phyloP scores from a whole-genome alignment of 441 rosid species.

The Populus tomentosa region DNA sequence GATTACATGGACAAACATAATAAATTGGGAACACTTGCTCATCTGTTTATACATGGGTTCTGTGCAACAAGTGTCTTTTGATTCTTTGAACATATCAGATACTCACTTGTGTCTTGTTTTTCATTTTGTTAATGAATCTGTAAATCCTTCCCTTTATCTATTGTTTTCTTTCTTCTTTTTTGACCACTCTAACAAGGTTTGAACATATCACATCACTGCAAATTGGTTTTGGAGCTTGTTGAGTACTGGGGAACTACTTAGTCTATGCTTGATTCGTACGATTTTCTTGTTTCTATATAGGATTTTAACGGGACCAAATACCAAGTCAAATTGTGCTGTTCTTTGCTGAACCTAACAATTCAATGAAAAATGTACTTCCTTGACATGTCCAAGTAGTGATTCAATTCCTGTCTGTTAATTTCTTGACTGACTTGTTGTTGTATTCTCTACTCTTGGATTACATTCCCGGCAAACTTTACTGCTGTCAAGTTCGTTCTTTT shows the following conservation, averaged over 20 bases:
- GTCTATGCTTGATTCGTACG: constrained; percentile 11
- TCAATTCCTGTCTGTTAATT: neutral
- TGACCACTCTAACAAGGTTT: constrained; percentile 11
- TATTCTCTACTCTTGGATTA: neutral
- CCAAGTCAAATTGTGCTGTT: constrained; percentile 21
- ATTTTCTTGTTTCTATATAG: constrained; percentile 11
- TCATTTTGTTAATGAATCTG: constrained; percentile 17
- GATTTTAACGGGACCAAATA: constrained; percentile 18
- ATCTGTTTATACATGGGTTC: constrained; percentile 29
- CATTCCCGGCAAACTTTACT: constrained; percentile 5
- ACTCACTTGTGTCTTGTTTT: constrained; percentile 15
- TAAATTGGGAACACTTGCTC: constrained; percentile 22
- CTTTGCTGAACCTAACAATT: constrained; percentile 11
- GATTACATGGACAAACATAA: constrained; percentile 23
- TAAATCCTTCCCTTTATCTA: constrained; percentile 3
- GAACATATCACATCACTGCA: constrained; percentile 13
- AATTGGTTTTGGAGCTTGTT: constrained; percentile 24
- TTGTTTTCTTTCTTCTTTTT: constrained; percentile 13
- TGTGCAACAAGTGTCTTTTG: constrained; percentile 14
- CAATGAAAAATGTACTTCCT: constrained; percentile 15
- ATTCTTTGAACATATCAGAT: constrained; percentile 14
- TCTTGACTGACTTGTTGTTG: neutral
- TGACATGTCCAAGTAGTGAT: neutral
- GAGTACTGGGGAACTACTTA: constrained; percentile 21
- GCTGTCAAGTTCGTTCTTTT: constrained; percentile 6